Conservation (phyloP, 371 early-diverging fungal genomes). For the Basidiobolus meristosporus region DNA sequence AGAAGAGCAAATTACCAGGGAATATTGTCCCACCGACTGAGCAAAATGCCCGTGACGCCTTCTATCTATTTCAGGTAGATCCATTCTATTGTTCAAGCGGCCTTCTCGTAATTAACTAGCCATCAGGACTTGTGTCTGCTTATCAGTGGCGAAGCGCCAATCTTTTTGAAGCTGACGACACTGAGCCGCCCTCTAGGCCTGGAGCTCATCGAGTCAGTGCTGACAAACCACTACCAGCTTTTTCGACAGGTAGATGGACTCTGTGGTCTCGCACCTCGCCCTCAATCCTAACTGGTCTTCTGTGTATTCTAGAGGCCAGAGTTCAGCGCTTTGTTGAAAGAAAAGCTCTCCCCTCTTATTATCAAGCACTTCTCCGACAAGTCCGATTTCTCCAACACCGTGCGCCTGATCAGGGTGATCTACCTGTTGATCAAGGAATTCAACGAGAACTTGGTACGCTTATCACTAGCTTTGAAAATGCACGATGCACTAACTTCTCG, state of each 20-base stretch:
- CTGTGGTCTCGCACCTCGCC: background rate
- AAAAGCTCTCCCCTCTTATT: constrained; percentile 69
- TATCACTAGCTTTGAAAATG: background rate
- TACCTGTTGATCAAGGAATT: constrained; percentile 63
- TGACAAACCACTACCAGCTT: constrained; percentile 52
- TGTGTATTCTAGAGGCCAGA: constrained; percentile 34
- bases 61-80: constrained; percentile 51
- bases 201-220: constrained; percentile 82
- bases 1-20: background rate
- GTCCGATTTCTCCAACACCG: constrained; percentile 60
- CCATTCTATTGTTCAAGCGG: background rate
- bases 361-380: constrained; percentile 80
- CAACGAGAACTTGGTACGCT: constrained; percentile 37
- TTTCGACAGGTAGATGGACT: constrained; percentile 43
- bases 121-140: constrained; percentile 44
- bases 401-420: constrained; percentile 70
- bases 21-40: constrained; percentile 8
- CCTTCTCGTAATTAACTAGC: background rate
- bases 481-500: background rate
- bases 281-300: background rate
- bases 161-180: constrained; percentile 36
- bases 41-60: constrained; percentile 64
- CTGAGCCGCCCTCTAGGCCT: constrained; percentile 67
- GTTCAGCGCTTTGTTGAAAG: constrained; percentile 46
- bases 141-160: constrained; percentile 38